Conservation (phyloP, 768 basidiomycete genomes). For the Termitomyces sp. region DNA sequence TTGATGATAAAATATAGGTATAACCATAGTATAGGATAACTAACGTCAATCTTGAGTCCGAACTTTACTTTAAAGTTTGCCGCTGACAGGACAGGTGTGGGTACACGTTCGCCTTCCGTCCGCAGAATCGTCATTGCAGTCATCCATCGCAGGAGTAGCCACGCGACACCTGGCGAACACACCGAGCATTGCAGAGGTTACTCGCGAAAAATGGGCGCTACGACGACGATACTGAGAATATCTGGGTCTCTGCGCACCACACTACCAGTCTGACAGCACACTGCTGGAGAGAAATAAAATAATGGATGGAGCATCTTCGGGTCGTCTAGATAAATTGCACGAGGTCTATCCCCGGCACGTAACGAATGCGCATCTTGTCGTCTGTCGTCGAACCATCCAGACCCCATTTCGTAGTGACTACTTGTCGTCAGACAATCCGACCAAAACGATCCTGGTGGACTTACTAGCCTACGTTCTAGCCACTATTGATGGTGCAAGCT, state of each 20-base stretch:
- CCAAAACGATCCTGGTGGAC: not conserved
- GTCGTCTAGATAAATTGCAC: not conserved
- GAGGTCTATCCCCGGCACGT: not conserved
- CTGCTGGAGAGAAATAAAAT: not conserved
- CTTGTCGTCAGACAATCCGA: not conserved
- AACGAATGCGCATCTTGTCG: not conserved
- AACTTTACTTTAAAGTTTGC: constrained; percentile 23
- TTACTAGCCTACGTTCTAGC: not conserved
- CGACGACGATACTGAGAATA: constrained; percentile 20
- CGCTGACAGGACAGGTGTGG: constrained; percentile 17
- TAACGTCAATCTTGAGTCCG: not conserved
- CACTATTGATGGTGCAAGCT: not conserved
- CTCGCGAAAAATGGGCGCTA: constrained; percentile 20
- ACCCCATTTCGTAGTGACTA: not conserved
- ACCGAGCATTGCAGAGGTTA: constrained; percentile 8
- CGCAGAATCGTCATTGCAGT: constrained; percentile 59
- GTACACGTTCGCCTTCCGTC: constrained; percentile 12
- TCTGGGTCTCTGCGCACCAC: constrained; percentile 7
- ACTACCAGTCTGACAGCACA: not conserved
- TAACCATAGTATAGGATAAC: too few relatives aligned
- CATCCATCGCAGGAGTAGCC: constrained; percentile 72
- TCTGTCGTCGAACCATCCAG: not conserved
- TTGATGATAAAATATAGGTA: not conserved
- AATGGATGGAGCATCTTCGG: not conserved
- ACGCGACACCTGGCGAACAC: constrained; percentile 12